Conservation (phyloP, 1,284 basidiomycete genomes). For the Anthracocystis walkeri region DNA sequence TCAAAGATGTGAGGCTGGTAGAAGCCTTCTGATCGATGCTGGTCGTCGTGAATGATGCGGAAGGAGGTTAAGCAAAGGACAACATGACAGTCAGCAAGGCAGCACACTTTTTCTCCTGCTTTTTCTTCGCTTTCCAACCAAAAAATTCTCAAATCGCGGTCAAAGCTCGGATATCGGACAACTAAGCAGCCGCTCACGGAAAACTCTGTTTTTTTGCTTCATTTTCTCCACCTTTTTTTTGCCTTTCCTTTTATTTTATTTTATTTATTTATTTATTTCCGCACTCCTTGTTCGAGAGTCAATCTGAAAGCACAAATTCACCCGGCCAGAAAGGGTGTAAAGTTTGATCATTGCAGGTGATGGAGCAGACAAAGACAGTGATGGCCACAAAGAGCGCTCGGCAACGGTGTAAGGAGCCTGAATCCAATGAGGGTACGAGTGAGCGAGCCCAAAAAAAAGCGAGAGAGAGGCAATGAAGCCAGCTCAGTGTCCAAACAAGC, state of each 20-base stretch:
- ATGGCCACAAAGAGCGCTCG: not conserved
- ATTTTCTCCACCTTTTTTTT: slow-evolving; percentile 10
- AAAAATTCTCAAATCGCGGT: slow-evolving; percentile 29
- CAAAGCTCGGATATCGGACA: slow-evolving; percentile 25
- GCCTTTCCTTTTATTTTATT: not conserved
- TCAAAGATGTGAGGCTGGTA: not conserved
- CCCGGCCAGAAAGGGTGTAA: no score
- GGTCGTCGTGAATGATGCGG: slow-evolving; percentile 6
- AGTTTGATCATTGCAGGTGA: no score
- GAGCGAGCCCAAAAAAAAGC: not conserved
- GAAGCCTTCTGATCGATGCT: slow-evolving; percentile 1
- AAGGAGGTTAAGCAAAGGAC: not conserved
- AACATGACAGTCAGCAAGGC: not conserved
- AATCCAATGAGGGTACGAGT: not conserved
- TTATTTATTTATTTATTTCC: not conserved
- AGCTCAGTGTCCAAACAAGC: slow-evolving; percentile 49
- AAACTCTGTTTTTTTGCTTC: not conserved
- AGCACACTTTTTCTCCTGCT: not conserved
- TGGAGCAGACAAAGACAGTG: slow-evolving; percentile 3
- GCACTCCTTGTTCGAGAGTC: no score
- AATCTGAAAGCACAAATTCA: no score
- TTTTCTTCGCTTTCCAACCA: slow-evolving; percentile 9
- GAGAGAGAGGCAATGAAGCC: not conserved
- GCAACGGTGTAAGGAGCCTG: not conserved
- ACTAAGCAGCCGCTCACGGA: not conserved